phyloP scores from a whole-genome alignment of 805 yeast species.

The Candida qinlingensis region DNA sequence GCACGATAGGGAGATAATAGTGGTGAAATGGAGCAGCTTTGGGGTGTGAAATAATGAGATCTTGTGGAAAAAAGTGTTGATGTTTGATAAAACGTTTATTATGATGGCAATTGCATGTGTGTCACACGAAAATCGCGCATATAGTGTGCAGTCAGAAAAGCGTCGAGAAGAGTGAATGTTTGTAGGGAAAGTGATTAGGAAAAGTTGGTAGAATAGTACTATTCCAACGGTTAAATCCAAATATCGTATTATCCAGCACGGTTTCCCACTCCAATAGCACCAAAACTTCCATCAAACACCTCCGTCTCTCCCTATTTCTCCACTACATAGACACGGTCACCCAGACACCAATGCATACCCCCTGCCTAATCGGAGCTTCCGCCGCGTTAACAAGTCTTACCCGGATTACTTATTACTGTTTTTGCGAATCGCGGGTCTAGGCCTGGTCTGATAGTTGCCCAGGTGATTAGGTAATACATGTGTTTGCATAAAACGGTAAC shows the following conservation, averaged over 20 bases:
- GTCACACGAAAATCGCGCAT: background rate
- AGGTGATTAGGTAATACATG: constrained; percentile 3
- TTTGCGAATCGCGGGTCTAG: too few relatives aligned
- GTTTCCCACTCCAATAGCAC: background rate
- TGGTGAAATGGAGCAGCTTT: background rate
- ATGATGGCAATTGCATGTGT: background rate
- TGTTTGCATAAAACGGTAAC: background rate
- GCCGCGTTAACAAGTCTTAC: constrained; percentile 1
- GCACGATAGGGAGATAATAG: background rate
- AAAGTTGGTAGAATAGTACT: background rate
- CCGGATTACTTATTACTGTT: background rate
- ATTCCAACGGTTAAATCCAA: background rate
- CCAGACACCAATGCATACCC: background rate
- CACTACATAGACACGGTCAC: background rate
- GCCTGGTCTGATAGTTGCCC: constrained; percentile 8
- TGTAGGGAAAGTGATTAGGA: background rate
- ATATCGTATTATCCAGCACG: background rate
- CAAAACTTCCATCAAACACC: background rate
- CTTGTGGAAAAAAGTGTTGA: background rate
- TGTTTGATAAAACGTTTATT: background rate
- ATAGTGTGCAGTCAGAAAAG: too few relatives aligned
- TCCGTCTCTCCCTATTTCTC: background rate
- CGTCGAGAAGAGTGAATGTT: background rate
- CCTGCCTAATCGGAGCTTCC: constrained; percentile 1
- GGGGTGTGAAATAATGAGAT: background rate